Conservation (phyloP, 768 basidiomycete species). For the Agaricus subrufescens region DNA sequence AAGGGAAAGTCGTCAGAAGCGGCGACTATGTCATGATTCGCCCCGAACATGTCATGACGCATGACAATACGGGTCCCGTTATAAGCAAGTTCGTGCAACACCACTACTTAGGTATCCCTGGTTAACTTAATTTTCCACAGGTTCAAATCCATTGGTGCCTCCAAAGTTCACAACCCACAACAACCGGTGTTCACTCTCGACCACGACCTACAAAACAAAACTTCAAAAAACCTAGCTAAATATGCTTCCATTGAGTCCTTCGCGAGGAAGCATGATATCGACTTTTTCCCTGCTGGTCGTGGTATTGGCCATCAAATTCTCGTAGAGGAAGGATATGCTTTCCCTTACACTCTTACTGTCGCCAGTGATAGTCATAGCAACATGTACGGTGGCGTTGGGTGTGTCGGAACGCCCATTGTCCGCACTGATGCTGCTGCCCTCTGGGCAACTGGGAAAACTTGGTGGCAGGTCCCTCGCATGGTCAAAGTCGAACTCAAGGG, state of each 20-base stretch:
- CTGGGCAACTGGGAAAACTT: conserved; percentile 98
- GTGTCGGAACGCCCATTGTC: conserved; percentile 96
- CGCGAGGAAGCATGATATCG: conserved; percentile 77
- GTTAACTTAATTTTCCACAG: conserved; percentile 32
- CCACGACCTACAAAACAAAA: conserved; percentile 97
- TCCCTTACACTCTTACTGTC: conserved; percentile 92
- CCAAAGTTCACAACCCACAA: conserved; percentile 67
- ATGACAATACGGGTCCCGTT: conserved; percentile 97
- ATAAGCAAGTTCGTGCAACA: conserved; percentile 78
- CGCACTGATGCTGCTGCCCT: conserved; percentile 92
- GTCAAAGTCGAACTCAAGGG: conserved; percentile 91
- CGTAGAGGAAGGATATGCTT: conserved; percentile 97
- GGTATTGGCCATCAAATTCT: conserved; percentile 98
- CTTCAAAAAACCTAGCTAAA: conserved; percentile 84
- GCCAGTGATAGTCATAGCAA: conserved; percentile 97
- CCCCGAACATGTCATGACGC: conserved; percentile 97
- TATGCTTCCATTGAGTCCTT: conserved; percentile 91
- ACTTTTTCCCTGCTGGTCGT: conserved; percentile 96
- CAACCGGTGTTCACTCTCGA: conserved; percentile 97
- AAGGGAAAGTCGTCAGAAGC: conserved; percentile 76
- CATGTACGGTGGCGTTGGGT: conserved; percentile 98
- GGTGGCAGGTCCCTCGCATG: conserved; percentile 99
- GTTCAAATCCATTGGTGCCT: conserved; percentile 94
- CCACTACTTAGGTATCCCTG: background rate
- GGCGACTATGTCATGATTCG: conserved; percentile 99